Evolutionary conservation across 345 rosid species (phyloP).

Genomic region (Populus alba): DNA sequence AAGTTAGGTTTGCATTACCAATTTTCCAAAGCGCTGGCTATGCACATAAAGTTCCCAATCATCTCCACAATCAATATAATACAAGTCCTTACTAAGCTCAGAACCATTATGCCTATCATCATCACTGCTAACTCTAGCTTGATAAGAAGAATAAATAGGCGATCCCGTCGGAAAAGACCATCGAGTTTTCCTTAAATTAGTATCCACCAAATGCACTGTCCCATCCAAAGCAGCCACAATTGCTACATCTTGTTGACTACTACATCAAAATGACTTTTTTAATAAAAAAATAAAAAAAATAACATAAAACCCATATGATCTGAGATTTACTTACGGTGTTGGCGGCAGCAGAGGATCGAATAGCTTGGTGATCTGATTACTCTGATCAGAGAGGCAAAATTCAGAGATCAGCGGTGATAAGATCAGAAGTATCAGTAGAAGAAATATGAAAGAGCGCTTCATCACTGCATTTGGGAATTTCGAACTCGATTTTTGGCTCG

Average conservation of each 20-base stretch:
- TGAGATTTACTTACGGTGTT: conserved; percentile 35
- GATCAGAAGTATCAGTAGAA: conserved; percentile 32
- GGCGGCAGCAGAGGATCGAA: conserved; percentile 38
- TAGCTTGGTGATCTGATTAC: conserved; percentile 19
- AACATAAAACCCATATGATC: background rate
- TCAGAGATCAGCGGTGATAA: conserved; percentile 43
- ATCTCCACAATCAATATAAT: conserved; percentile 53
- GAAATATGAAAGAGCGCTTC: conserved; percentile 44
- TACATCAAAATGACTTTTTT: background rate
- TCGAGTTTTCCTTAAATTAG: conserved; percentile 26
- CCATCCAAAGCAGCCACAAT: conserved; percentile 55
- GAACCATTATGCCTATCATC: conserved; percentile 29
- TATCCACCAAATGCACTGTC: conserved; percentile 47
- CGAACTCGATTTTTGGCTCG: background rate
- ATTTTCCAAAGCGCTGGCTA: conserved; percentile 39
- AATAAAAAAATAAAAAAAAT: background rate
- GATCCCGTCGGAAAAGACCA: conserved; percentile 54
- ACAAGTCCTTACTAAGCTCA: conserved; percentile 39
- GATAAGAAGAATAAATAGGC: conserved; percentile 64
- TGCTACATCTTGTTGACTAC: conserved; percentile 37
- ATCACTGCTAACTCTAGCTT: conserved; percentile 31
- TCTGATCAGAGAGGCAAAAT: conserved; percentile 24
- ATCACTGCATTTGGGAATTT: conserved; percentile 17
- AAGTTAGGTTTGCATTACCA: conserved; percentile 20
- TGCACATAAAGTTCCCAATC: conserved; percentile 57